Evolutionary conservation across 495 filamentous ascomycete genomes (phyloP).

Genomic region (Aspergillus coremiiformis): DNA sequence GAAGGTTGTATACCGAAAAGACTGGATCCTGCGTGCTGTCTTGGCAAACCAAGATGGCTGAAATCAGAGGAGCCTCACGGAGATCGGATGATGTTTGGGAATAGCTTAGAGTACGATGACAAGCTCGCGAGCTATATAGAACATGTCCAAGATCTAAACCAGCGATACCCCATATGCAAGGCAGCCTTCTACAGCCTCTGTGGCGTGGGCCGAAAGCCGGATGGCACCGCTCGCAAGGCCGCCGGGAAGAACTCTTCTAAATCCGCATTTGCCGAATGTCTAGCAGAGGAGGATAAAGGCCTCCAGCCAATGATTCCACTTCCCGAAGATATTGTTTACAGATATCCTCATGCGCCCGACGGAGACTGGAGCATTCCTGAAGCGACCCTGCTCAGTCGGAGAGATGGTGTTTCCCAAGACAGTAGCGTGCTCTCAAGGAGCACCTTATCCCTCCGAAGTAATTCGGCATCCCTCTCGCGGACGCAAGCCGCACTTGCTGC

Average conservation of each 20-base stretch:
- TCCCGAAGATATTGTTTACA: constrained; percentile 60
- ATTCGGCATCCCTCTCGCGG: constrained; percentile 23
- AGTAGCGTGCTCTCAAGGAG: constrained; percentile 29
- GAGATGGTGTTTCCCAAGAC: constrained; percentile 25
- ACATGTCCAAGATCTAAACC: constrained; percentile 31
- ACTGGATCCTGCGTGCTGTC: constrained; percentile 36
- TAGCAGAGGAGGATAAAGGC: constrained; percentile 61
- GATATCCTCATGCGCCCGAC: constrained; percentile 32
- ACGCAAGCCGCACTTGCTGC: constrained; percentile 39
- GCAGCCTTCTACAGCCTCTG: constrained; percentile 42
- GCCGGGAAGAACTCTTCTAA: constrained; percentile 39
- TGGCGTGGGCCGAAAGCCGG: constrained; percentile 44
- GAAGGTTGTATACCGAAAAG: constrained; percentile 44
- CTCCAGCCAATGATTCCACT: constrained; percentile 64
- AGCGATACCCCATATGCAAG: constrained; percentile 38
- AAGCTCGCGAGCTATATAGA: constrained; percentile 35
- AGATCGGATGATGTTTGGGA: constrained; percentile 39
- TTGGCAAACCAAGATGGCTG: constrained; percentile 40
- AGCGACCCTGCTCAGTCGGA: constrained; percentile 17
- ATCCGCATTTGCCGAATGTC: constrained; percentile 61
- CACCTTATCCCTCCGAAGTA: constrained; percentile 22
- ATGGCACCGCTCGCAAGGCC: constrained; percentile 36
- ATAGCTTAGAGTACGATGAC: constrained; percentile 41
- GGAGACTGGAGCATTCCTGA: constrained; percentile 40
- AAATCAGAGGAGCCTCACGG: constrained; percentile 38